A percentile compares a stretch with the other conserved stretches of the same genome.
Evolutionary conservation across 345 rosid species (phyloP).

Genomic region (Angophora floribunda): DNA sequence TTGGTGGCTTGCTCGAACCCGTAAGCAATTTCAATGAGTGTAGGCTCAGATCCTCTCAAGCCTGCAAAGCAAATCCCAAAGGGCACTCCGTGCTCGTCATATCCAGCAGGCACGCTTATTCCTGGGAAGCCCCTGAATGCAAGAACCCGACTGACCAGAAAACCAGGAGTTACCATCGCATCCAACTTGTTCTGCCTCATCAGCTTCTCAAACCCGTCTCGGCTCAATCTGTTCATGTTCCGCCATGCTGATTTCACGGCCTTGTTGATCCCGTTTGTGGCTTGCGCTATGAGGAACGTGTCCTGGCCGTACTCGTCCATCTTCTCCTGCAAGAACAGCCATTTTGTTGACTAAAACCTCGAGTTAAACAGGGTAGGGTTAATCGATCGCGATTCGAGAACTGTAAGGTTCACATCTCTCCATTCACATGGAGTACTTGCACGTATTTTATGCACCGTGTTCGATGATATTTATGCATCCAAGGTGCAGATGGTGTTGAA

Average conservation of each 20-base stretch:
- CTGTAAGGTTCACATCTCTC: background rate
- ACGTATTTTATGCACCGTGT: background rate
- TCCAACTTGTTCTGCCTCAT: slow-evolving; percentile 38
- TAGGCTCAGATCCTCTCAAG: slow-evolving; percentile 51
- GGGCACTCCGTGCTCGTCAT: slow-evolving; percentile 33
- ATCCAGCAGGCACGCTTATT: slow-evolving; percentile 59
- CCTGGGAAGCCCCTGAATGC: slow-evolving; percentile 72
- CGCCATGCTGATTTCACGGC: slow-evolving; percentile 15
- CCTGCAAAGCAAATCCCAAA: slow-evolving; percentile 66
- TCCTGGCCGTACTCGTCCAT: slow-evolving; percentile 37
- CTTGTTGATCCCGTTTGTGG: slow-evolving; percentile 24
- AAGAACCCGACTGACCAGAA: slow-evolving; percentile 9
- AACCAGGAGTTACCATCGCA: slow-evolving; percentile 32
- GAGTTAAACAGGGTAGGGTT: background rate
- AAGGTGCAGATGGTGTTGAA: background rate
- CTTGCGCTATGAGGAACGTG: slow-evolving; percentile 22
- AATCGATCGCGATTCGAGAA: background rate
- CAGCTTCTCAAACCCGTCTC: slow-evolving; percentile 43
- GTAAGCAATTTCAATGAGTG: slow-evolving; percentile 60
- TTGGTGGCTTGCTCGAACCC: slow-evolving; percentile 68
- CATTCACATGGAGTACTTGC: background rate
- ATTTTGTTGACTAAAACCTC: background rate
- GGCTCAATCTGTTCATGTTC: slow-evolving; percentile 16
- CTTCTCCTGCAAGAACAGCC: slow-evolving; percentile 29
- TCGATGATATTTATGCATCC: background rate